phyloP scores from a whole-genome alignment of 1,284 basidiomycete genomes.

The Ustilago bromivora region DNA sequence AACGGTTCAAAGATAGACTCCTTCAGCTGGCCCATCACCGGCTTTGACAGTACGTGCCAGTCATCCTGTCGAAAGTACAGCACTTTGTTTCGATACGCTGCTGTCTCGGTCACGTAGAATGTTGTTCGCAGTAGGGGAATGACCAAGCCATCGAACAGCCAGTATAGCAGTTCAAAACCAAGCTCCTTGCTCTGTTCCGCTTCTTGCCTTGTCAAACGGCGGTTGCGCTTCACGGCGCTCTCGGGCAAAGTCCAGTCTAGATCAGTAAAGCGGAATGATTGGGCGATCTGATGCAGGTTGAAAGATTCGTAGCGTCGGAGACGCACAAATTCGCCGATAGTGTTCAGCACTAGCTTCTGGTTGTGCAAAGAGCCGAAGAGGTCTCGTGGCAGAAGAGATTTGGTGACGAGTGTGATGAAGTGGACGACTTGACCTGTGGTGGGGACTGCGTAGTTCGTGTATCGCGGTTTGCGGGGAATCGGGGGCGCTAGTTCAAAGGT shows the following conservation, averaged over 20 bases:
- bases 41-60: constrained; percentile 83
- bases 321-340: constrained; percentile 78
- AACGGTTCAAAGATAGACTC: constrained; percentile 51
- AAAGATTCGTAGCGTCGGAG: constrained; percentile 84
- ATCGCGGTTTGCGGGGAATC: constrained; percentile 76
- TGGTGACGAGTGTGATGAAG: constrained; percentile 73
- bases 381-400: constrained; percentile 78
- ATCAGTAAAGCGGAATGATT: constrained; percentile 80
- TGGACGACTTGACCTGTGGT: constrained; percentile 74
- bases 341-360: constrained; percentile 76
- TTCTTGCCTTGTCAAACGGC: constrained; percentile 76
- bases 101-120: constrained; percentile 94
- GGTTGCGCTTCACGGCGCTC: not conserved
- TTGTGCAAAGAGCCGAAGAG: constrained; percentile 85
- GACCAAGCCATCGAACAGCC: constrained; percentile 90
- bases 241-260: constrained; percentile 83
- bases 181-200: constrained; percentile 80
- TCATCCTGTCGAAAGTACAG: constrained; percentile 95
- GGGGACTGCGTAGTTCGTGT: constrained; percentile 80
- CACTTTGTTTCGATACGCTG: constrained; percentile 84
- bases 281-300: constrained; percentile 82
- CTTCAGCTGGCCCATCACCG: constrained; percentile 82
- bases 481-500: constrained; percentile 14
- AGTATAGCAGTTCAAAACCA: constrained; percentile 85
- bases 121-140: constrained; percentile 86